phyloP scores from a whole-genome alignment of 2,329 filamentous ascomycete genomes.

The Leptographium wingfieldii region DNA sequence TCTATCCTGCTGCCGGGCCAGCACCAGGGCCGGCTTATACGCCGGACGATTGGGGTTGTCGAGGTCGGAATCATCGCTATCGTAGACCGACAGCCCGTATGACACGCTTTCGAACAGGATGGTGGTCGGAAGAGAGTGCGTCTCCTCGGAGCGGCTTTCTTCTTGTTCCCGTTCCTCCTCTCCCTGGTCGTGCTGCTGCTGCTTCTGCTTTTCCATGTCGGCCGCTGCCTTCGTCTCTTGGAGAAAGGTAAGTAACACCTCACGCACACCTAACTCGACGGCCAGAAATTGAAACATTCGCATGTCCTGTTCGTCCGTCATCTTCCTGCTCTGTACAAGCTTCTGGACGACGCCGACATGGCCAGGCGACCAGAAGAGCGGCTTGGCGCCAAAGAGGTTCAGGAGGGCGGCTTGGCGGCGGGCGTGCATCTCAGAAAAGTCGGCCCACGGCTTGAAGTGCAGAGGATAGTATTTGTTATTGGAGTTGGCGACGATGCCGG shows the following conservation, averaged over 20 bases:
- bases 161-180: too few relatives aligned
- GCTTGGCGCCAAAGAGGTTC: not conserved
- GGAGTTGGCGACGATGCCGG: not conserved
- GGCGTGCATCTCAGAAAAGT: not conserved
- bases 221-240: too few relatives aligned
- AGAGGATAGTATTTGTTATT: constrained; percentile 1
- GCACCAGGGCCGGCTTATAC: too few relatives aligned
- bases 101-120: too few relatives aligned
- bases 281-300: not conserved
- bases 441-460: not conserved
- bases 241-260: not conserved
- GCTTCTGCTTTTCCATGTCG: too few relatives aligned
- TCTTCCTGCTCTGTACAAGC: not conserved
- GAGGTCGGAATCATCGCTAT: too few relatives aligned
- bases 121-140: too few relatives aligned
- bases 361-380: not conserved
- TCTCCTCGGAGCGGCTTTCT: not conserved
- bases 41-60: too few relatives aligned
- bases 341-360: not conserved
- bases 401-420: not conserved
- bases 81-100: too few relatives aligned
- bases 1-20: too few relatives aligned
- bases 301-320: constrained; percentile 1
- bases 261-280: not conserved
- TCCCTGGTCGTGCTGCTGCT: too few relatives aligned